These are phyloP conservation scores for Entrophospora sp. DNA, from an alignment of 192 early-diverging fungal genomes.

Conservation along the genomic window DNA sequence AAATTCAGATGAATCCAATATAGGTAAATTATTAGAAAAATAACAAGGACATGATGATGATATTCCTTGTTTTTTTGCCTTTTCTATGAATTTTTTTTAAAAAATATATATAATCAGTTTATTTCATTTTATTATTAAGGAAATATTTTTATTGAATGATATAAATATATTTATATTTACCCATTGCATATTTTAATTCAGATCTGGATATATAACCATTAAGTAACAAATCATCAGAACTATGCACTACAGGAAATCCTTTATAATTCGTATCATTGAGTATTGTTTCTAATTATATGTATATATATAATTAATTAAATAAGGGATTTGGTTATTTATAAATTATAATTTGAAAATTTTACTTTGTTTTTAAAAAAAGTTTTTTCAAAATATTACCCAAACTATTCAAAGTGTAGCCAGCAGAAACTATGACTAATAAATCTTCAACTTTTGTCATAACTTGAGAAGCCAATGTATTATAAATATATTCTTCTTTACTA, in stretches of 20 bases:
- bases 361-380: not conserved
- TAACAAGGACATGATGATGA: constrained; percentile 20
- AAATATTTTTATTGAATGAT: not conserved
- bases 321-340: not conserved
- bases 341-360: not conserved
- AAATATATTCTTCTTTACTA: constrained; percentile 48
- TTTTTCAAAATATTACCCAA: constrained; percentile 17
- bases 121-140: not conserved
- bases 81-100: constrained; percentile 15
- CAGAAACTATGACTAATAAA: constrained; percentile 41
- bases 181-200: constrained; percentile 44
- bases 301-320: not conserved
- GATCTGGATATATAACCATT: constrained; percentile 64
- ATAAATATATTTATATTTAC: not conserved
- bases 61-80: constrained; percentile 27
- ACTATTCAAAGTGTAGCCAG: constrained; percentile 34
- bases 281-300: constrained; percentile 17
- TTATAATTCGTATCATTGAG: constrained; percentile 50
- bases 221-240: constrained; percentile 45
- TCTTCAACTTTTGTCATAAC: constrained; percentile 57
- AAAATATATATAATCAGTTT: not conserved
- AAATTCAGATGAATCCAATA: constrained; percentile 24
- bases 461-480: constrained; percentile 44
- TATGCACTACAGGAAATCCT: constrained; percentile 67
- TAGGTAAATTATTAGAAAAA: constrained; percentile 28